A percentile compares a stretch with the other conserved stretches of the same genome.
Evolutionary conservation across 2,329 filamentous ascomycete genomes (phyloP).

Genomic region (Aspergillus sp.): DNA sequence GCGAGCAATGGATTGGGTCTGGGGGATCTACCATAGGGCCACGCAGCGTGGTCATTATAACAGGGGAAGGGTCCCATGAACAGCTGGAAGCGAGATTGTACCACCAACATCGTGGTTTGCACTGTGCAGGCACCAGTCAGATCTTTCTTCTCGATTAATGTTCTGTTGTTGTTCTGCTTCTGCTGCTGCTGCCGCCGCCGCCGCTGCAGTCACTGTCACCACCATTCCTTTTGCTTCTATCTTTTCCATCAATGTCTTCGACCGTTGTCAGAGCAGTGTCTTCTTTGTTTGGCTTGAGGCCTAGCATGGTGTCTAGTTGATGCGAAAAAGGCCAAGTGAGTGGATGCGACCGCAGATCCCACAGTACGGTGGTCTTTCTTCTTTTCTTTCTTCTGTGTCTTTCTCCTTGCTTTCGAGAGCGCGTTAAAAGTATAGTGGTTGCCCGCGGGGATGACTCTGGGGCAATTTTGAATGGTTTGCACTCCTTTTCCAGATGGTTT

Average conservation of each 20-base stretch:
- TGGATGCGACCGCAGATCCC: neutral
- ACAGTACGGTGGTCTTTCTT: neutral
- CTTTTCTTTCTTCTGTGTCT: neutral
- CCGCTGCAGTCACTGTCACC: neutral
- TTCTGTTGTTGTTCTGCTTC: neutral
- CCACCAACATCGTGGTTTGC: neutral
- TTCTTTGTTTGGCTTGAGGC: neutral
- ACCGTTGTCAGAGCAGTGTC: conserved; percentile 1
- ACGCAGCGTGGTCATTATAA: neutral
- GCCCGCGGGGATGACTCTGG: neutral
- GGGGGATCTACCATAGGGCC: neutral
- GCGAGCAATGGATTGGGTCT: neutral
- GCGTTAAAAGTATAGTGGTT: neutral
- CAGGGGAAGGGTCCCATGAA: neutral
- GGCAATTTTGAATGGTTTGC: neutral
- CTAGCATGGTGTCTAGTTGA: neutral
- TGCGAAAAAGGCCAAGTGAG: neutral
- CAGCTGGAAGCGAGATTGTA: neutral
- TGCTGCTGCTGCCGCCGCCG: too few relatives aligned
- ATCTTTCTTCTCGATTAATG: neutral
- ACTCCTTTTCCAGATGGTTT: conserved; percentile 1
- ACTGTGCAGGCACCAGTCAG: neutral
- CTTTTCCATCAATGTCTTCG: conserved; percentile 1
- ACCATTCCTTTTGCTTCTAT: neutral
- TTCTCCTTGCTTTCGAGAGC: neutral